phyloP scores from a whole-genome alignment of 2,329 filamentous ascomycete species.

The Penicillium olsonii region DNA sequence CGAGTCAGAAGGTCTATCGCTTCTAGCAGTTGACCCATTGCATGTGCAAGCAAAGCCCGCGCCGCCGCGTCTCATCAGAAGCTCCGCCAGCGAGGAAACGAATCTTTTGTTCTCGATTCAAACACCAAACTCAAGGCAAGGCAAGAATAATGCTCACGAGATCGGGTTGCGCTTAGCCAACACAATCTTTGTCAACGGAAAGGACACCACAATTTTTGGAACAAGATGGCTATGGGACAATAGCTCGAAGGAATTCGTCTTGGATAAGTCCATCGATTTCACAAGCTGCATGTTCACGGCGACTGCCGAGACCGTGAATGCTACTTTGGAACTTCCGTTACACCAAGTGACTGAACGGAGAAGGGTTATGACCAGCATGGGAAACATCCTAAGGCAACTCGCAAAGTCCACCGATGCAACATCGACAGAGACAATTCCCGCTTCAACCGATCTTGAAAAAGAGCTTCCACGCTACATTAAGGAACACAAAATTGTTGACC shows the following conservation, averaged over 20 bases:
- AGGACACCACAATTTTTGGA: constrained; percentile 42
- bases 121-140: constrained; percentile 4
- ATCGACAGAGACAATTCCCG: constrained; percentile 37
- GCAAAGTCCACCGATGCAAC: constrained; percentile 32
- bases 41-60: constrained; percentile 33
- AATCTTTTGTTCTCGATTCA: constrained; percentile 33
- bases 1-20: constrained; percentile 38
- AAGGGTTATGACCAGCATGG: constrained; percentile 44
- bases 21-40: constrained; percentile 30
- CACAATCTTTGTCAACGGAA: constrained; percentile 45
- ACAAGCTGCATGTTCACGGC: constrained; percentile 33
- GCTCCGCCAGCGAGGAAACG: constrained; percentile 33
- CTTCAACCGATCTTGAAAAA: constrained; percentile 44
- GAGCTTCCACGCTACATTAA: constrained; percentile 43
- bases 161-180: constrained; percentile 45
- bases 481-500: constrained; percentile 39
- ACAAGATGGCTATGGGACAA: constrained; percentile 36
- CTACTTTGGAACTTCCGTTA: constrained; percentile 35
- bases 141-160: constrained; percentile 25
- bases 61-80: constrained; percentile 29
- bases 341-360: constrained; percentile 39
- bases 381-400: constrained; percentile 45
- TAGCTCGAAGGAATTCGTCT: constrained; percentile 19
- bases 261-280: constrained; percentile 33
- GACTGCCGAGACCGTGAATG: constrained; percentile 13